phyloP scores from a whole-genome alignment of 495 filamentous ascomycete species.

The Aspergillus avenaceus region DNA sequence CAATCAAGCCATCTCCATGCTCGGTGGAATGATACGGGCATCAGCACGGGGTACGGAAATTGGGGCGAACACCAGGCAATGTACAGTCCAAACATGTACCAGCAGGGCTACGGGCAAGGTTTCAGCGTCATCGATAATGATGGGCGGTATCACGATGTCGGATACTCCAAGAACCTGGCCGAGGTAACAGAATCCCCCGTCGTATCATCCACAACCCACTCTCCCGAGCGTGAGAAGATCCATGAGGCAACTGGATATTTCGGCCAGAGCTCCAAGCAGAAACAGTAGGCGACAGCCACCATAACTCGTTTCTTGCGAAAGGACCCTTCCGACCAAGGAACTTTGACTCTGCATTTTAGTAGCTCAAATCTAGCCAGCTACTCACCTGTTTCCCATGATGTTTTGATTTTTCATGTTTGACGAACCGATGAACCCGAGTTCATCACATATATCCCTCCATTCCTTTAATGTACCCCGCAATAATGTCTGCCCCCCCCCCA shows the following conservation, averaged over 20 bases:
- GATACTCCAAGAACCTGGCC: slow-evolving; percentile 3
- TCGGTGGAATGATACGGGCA: slow-evolving; percentile 26
- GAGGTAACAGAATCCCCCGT: neutral
- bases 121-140: slow-evolving; percentile 23
- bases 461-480: neutral
- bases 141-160: slow-evolving; percentile 14
- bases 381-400: neutral
- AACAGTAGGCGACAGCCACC: neutral
- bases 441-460: neutral
- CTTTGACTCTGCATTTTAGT: neutral
- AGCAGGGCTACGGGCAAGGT: slow-evolving; percentile 15
- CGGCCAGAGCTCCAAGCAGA: neutral
- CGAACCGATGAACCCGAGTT: neutral
- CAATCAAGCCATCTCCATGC: slow-evolving; percentile 21
- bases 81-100: slow-evolving; percentile 2
- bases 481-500: neutral
- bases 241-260: neutral
- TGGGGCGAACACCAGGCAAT: slow-evolving; percentile 16
- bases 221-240: neutral
- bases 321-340: neutral
- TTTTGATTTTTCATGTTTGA: neutral
- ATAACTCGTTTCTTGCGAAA: neutral
- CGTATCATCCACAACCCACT: neutral
- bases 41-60: slow-evolving; percentile 13
- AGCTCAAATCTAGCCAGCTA: neutral